phyloP scores from a whole-genome alignment of 768 basidiomycete species.

The Tremella mesenterica region DNA sequence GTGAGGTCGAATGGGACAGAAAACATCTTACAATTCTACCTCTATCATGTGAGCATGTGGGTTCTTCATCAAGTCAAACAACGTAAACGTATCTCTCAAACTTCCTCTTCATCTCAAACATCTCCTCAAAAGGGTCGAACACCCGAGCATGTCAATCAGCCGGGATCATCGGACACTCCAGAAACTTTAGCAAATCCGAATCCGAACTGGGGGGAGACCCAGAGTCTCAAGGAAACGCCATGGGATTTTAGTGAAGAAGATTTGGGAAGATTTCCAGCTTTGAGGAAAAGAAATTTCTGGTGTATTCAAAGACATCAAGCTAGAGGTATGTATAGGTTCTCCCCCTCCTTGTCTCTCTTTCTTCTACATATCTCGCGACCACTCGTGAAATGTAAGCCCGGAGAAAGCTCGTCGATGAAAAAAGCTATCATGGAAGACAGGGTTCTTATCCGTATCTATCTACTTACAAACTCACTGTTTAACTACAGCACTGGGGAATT shows the following conservation, averaged over 20 bases:
- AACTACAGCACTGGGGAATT: no score
- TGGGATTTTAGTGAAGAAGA: slow-evolving; percentile 28
- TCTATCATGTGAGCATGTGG: background rate
- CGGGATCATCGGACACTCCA: background rate
- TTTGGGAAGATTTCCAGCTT: slow-evolving; percentile 23
- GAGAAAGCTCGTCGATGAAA: no score
- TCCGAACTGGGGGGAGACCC: background rate
- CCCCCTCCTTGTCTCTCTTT: no score
- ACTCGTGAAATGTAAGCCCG: no score
- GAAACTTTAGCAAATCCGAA: background rate
- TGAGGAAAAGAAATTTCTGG: slow-evolving; percentile 34
- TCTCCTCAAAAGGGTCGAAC: background rate
- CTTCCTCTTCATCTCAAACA: background rate
- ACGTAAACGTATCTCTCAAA: background rate
- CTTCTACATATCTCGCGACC: background rate
- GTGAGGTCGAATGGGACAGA: background rate
- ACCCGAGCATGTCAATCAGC: background rate
- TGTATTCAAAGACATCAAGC: slow-evolving; percentile 39
- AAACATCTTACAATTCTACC: background rate
- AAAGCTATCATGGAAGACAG: no score
- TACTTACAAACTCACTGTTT: no score
- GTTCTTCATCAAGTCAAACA: background rate
- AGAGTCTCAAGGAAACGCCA: background rate
- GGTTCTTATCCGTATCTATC: no score
- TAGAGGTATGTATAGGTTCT: slow-evolving; percentile 27